Evolutionary conservation across 371 early-diverging fungal genomes (phyloP).

Genomic region (Rozella allomycis): DNA sequence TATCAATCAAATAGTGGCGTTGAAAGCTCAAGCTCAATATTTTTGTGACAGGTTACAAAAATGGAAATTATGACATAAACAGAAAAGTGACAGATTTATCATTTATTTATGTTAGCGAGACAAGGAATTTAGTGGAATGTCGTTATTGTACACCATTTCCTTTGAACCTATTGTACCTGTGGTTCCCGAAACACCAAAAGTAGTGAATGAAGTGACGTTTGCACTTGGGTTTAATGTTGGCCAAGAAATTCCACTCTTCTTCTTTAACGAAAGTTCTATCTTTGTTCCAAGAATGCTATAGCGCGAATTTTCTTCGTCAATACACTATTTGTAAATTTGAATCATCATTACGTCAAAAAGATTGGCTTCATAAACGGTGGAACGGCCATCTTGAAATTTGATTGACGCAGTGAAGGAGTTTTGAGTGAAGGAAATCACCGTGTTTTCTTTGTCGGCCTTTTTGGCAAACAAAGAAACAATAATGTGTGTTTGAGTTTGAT

Average conservation of each 20-base stretch:
- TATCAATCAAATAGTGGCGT: too few relatives aligned
- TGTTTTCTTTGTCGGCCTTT: conserved; percentile 43
- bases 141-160: not conserved
- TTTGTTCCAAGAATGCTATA: conserved; percentile 59
- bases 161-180: conserved; percentile 1
- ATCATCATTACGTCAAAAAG: too few relatives aligned
- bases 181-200: conserved; percentile 39
- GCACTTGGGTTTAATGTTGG: conserved; percentile 41
- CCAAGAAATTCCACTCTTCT: conserved; percentile 68
- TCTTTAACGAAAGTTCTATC: conserved; percentile 58
- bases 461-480: conserved; percentile 79
- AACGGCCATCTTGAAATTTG: conserved; percentile 33
- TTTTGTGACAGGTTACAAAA: too few relatives aligned
- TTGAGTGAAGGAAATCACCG: conserved; percentile 36
- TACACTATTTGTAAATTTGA: too few relatives aligned
- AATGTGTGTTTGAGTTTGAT: conserved; percentile 61
- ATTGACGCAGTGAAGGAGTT: conserved; percentile 8
- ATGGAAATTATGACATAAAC: too few relatives aligned
- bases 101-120: too few relatives aligned
- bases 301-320: conserved; percentile 39
- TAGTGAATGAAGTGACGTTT: conserved; percentile 47
- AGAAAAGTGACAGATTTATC: too few relatives aligned
- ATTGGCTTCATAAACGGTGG: conserved; percentile 30
- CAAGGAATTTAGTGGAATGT: conserved; percentile 2
- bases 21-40: too few relatives aligned